Evolutionary conservation across 768 basidiomycete genomes (phyloP).

Genomic region (Polyporus arcularius): DNA sequence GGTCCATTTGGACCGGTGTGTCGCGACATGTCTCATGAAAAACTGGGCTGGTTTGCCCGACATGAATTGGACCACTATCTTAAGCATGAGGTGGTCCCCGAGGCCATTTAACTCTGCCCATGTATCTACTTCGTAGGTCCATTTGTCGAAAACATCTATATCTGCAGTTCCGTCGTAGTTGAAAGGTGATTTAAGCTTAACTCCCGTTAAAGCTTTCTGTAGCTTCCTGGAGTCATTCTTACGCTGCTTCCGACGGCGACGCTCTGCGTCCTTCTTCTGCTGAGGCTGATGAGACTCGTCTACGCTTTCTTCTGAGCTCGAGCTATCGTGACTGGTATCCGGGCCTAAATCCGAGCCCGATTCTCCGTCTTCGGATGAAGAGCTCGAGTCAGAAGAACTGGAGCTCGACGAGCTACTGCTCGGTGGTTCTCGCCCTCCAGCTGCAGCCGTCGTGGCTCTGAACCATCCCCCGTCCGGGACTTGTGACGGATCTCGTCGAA

Average conservation of each 20-base stretch:
- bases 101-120: slow-evolving; percentile 19
- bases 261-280: too few relatives aligned
- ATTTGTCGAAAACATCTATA: slow-evolving; percentile 20
- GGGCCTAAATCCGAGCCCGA: too few relatives aligned
- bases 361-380: too few relatives aligned
- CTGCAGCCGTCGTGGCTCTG: background rate
- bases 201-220: slow-evolving; percentile 4
- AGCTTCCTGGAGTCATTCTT: background rate
- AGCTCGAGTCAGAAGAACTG: background rate
- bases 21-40: slow-evolving; percentile 26
- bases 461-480: too few relatives aligned
- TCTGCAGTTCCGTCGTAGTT: slow-evolving; percentile 19
- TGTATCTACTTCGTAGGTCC: slow-evolving; percentile 13
- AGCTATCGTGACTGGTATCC: background rate
- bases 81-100: slow-evolving; percentile 3
- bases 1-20: slow-evolving; percentile 15
- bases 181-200: slow-evolving; percentile 18
- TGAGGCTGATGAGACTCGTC: too few relatives aligned
- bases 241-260: background rate
- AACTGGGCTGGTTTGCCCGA: slow-evolving; percentile 14
- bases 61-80: slow-evolving; percentile 21
- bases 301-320: too few relatives aligned
- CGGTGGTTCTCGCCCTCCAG: background rate
- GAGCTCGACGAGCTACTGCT: background rate
- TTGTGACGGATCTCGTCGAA: too few relatives aligned